Evolutionary conservation across 2,329 filamentous ascomycete genomes (phyloP), one percentile per base, ranked within the genome.

Genomic region (Penicillium vulpinum): DNA sequence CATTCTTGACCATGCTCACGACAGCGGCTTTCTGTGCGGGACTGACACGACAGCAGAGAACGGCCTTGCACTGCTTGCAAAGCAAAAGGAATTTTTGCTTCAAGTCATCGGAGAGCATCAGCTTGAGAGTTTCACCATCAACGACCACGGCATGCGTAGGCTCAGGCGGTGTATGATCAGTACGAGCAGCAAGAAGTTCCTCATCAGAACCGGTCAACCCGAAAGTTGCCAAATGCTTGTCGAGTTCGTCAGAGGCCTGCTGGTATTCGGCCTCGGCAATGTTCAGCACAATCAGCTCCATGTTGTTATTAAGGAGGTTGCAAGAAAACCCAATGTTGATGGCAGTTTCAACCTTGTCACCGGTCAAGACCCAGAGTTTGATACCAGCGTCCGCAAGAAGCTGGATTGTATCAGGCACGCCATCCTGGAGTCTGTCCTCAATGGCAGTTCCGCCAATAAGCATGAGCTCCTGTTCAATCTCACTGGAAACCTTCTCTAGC

Each of bases 321-420:
- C 95, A 99, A 11, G 95, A 99, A 77, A 97, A 99, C 2, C 94
- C 94, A 71, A 99, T 99, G 78, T 99, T 99, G 85, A 99, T 99
- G 56, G 95, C 94, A 24, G 94, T 99, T 77, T 99, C 94, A 31
- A 97, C 93, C 77, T 97, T 99, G 81, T 99, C 94, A 62, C 95
- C 94, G 16, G 94, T 99, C 62, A 99, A 80, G 52, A 99, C 94
- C 94, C 94, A 99, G 8, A 99, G 85, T 77, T 99, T 99, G 76
- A 99, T 97, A 73, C 95, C 95, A 52, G 94, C 94, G 69, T 92
- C 86, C 29, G 89, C 93, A 51, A 99, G 86, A 43, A 99, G 79
- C 49, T 89, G 90, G 67, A 99, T 99, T 0, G 94, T 93, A 71
- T 97, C 94, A 7, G 94, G 94, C 4, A 99, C 94, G 57, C 93